Evolutionary conservation across 2,329 filamentous ascomycete species (phyloP).

Genomic region (Graphiopsis chlorocephala): DNA sequence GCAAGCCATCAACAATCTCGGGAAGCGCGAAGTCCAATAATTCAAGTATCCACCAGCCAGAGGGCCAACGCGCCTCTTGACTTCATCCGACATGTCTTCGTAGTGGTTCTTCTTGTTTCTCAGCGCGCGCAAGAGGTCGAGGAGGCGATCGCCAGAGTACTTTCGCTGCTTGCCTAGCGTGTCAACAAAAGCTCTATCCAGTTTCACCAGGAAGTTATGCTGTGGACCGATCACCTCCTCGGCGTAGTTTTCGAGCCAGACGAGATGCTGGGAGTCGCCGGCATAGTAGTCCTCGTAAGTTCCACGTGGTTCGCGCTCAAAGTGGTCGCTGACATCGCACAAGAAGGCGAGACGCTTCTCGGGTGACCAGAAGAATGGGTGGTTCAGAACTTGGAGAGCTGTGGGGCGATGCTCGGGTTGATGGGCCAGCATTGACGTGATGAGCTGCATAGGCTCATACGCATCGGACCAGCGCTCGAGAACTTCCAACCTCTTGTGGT

Average conservation of each 20-base stretch:
- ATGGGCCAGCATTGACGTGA: constrained; percentile 72
- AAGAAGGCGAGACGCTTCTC: constrained; percentile 88
- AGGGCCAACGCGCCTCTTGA: constrained; percentile 69
- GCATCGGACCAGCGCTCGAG: constrained; percentile 66
- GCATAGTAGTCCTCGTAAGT: constrained; percentile 30
- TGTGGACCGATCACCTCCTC: constrained; percentile 47
- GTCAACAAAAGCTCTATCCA: constrained; percentile 81
- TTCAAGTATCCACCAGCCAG: constrained; percentile 73
- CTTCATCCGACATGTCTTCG: constrained; percentile 83
- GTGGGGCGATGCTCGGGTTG: constrained; percentile 66
- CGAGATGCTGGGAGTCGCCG: constrained; percentile 58
- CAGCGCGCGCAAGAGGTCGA: constrained; percentile 84
- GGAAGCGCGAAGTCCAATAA: constrained; percentile 81
- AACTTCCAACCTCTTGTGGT: constrained; percentile 62
- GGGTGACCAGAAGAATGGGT: constrained; percentile 94
- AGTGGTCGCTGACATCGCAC: constrained; percentile 95
- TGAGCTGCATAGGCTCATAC: constrained; percentile 82
- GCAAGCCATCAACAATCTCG: constrained; percentile 72
- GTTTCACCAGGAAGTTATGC: constrained; percentile 71
- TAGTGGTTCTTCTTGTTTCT: constrained; percentile 98
- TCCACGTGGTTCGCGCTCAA: constrained; percentile 86
- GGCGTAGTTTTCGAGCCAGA: constrained; percentile 54
- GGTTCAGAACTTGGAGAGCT: constrained; percentile 76
- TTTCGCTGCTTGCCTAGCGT: constrained; percentile 91
- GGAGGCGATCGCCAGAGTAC: constrained; percentile 77